phyloP scores from a whole-genome alignment of 768 basidiomycete genomes.

The Tricholoma sp. region DNA sequence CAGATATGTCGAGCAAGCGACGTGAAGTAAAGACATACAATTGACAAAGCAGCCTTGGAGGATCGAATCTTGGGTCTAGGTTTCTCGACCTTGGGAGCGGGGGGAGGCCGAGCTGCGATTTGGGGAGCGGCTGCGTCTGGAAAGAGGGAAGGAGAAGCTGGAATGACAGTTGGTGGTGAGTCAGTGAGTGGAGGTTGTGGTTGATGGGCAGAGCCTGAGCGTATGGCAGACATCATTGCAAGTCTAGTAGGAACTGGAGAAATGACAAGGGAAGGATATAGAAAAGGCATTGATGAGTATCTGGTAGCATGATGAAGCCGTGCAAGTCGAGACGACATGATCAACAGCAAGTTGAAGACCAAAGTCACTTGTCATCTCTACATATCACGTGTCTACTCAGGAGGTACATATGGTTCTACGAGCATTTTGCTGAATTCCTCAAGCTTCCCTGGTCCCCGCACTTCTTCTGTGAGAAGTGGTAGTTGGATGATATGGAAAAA shows the following conservation, averaged over 20 bases:
- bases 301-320: slow-evolving; percentile 28
- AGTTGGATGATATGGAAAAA: slow-evolving; percentile 97
- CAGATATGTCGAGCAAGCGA: slow-evolving; percentile 1
- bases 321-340: slow-evolving; percentile 24
- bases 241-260: slow-evolving; percentile 38
- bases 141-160: slow-evolving; percentile 40
- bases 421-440: slow-evolving; percentile 92
- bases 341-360: background rate
- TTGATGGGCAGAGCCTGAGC: slow-evolving; percentile 27
- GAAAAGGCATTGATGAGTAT: slow-evolving; percentile 25
- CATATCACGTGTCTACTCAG: slow-evolving; percentile 27
- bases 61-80: slow-evolving; percentile 62
- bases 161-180: slow-evolving; percentile 48
- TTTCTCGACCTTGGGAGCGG: slow-evolving; percentile 58
- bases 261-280: slow-evolving; percentile 27
- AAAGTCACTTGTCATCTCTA: no score
- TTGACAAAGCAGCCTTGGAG: slow-evolving; percentile 70
- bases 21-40: slow-evolving; percentile 41
- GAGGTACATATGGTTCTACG: slow-evolving; percentile 70
- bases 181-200: slow-evolving; percentile 31
- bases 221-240: slow-evolving; percentile 66
- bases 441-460: slow-evolving; percentile 90
- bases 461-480: slow-evolving; percentile 94
- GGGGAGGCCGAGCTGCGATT: slow-evolving; percentile 66
- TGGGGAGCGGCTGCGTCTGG: slow-evolving; percentile 66